Conservation (phyloP, 345 rosid species). For the Excoecaria cochinchinensis region DNA sequence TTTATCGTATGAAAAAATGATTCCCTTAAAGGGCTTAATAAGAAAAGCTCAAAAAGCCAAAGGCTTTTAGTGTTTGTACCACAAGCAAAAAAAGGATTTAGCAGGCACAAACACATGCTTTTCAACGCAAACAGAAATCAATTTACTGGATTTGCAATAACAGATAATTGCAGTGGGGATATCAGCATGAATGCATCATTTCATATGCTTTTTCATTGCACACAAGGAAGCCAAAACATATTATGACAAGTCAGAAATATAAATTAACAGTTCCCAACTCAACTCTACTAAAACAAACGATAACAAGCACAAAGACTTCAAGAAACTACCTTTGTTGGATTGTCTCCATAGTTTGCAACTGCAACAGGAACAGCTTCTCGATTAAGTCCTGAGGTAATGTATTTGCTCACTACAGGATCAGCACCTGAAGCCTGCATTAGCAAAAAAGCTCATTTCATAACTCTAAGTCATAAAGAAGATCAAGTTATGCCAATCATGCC, state of each 20-base stretch:
- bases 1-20: background rate
- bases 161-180: background rate
- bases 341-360: slow-evolving; percentile 80
- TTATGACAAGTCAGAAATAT: background rate
- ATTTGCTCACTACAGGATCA: slow-evolving; percentile 69
- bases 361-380: slow-evolving; percentile 72
- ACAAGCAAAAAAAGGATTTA: background rate
- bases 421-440: slow-evolving; percentile 50
- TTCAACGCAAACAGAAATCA: background rate
- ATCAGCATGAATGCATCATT: background rate
- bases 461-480: background rate
- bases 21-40: background rate
- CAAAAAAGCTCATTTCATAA: background rate
- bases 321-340: slow-evolving; percentile 64
- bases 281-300: background rate
- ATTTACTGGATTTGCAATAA: no score
- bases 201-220: background rate
- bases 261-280: background rate
- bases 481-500: background rate
- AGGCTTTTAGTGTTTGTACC: background rate
- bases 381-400: slow-evolving; percentile 59
- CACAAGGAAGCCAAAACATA: background rate
- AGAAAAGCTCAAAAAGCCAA: no score
- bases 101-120: background rate
- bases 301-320: background rate